Evolutionary conservation across 345 rosid genomes (phyloP).

Genomic region (Clausena lansium): DNA sequence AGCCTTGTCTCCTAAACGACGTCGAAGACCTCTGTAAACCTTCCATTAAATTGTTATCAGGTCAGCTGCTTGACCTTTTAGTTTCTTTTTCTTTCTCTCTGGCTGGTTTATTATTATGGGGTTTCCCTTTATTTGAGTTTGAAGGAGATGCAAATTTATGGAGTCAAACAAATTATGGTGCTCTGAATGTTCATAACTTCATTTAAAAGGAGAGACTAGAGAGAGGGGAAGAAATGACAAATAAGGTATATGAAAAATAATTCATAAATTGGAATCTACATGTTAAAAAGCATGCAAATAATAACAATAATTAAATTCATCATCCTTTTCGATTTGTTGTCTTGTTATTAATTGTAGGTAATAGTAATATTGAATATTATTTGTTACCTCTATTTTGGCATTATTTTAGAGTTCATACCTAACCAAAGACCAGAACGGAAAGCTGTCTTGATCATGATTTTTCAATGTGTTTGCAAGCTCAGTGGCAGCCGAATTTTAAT

Average conservation of each 20-base stretch:
- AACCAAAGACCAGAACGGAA: neutral
- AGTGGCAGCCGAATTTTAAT: neutral
- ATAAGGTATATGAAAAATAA: slow-evolving; percentile 5
- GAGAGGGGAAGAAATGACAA: slow-evolving; percentile 20
- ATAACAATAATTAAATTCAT: too few species aligned
- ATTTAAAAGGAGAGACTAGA: neutral
- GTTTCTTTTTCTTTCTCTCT: neutral
- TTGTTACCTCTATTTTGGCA: neutral
- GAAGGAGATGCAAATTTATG: neutral
- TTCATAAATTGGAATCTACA: slow-evolving; percentile 15
- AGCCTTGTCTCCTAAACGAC: slow-evolving; percentile 88
- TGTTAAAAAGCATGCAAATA: neutral
- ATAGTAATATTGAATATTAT: neutral
- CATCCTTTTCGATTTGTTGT: neutral
- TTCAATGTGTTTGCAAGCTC: neutral
- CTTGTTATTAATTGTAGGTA: neutral
- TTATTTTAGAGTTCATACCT: neutral
- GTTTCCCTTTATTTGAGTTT: too few species aligned
- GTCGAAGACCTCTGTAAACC: slow-evolving; percentile 63
- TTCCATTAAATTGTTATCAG: slow-evolving; percentile 10
- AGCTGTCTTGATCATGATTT: neutral
- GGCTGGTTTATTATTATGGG: neutral
- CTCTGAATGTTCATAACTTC: neutral
- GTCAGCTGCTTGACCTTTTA: neutral
- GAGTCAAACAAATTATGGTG: neutral